Evolutionary conservation across 2,329 filamentous ascomycete species (phyloP), one percentile per base, ranked within the genome.

Genomic region (Hypoxylon sp.): DNA sequence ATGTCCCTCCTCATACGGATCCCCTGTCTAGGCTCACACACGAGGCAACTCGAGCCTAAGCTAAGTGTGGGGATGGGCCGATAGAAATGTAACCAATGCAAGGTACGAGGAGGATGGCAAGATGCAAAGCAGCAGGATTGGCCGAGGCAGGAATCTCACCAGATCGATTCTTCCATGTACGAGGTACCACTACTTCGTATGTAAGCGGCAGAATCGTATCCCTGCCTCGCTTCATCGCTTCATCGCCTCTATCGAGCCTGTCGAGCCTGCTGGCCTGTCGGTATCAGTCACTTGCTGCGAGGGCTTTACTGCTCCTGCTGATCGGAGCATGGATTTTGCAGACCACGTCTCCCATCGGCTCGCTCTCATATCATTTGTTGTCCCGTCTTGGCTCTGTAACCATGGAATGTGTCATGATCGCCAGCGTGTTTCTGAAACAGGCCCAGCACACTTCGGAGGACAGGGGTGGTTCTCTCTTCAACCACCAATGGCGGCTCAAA

Each of bases 371-470:
- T 47, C 53, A 57, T 57, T 52, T 29, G 42, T 48, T 56, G 43
- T 57, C 48, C 41, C 45, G 58, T 62, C 50, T 53, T 35, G 37
- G 40, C 55, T 51, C 35, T 56, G 58, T 45, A 45, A 29, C 29
- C 15, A 54, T 55, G 54, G 55, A 27, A 48, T 38, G 43, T 51
- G 41, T 56, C 58, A 54, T 55, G 58, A 61, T 56, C 60, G 37
- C 55, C 51, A 42, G 51, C 45, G 35, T 45, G 31, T 26, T 45
- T 60, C 50, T 60, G 62, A 65, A 65, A 65, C 62, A 51, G 54
- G 37, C 43, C 62, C 58, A 62, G 53, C 38, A 40, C 49, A 51
- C 41, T 48, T 57, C 40, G 17, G 46, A 55, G 15, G 26, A 62
- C 48, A 57, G 53, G 59, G 59, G 35, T 8, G 13, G 10, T 45